Percentiles rank a stretch among this genome's conserved stretches.
Evolutionary conservation across 2,329 filamentous ascomycete genomes (phyloP).

Genomic region (Trichoderma koningiopsis): DNA sequence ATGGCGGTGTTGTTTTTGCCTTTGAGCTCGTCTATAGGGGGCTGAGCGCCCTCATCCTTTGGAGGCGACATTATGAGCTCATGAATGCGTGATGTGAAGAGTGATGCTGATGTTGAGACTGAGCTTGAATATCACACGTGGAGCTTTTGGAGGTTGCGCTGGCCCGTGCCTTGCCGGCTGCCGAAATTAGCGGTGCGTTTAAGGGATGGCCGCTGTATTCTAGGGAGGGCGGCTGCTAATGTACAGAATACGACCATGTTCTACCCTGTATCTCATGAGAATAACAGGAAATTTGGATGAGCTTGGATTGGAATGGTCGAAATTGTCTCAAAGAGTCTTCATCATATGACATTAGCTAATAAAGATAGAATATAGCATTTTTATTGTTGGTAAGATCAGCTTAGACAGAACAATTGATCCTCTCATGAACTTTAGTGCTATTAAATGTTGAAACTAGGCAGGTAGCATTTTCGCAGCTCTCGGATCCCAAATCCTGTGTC

Average conservation of each 20-base stretch:
- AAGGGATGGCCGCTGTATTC: neutral
- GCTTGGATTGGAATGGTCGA: neutral
- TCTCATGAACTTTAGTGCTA: no score
- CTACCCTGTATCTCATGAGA: neutral
- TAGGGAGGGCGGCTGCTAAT: neutral
- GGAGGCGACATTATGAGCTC: conserved; percentile 16
- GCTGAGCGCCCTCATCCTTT: neutral
- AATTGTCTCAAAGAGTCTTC: neutral
- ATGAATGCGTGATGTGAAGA: neutral
- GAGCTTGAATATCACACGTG: conserved; percentile 10
- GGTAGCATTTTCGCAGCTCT: no score
- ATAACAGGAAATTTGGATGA: neutral
- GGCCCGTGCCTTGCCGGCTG: neutral
- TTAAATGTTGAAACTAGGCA: no score
- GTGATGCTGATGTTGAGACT: neutral
- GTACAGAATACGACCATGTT: neutral
- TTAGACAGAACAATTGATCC: no score
- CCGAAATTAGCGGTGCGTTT: neutral
- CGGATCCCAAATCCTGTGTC: neutral
- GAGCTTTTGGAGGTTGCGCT: neutral
- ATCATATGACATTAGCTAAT: neutral
- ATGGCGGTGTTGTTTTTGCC: neutral
- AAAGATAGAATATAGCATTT: neutral
- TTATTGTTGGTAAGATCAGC: neutral
- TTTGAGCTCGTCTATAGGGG: neutral